Conservation (phyloP, 2,329 filamentous ascomycete species). For the Zasmidium citrigriseum region DNA sequence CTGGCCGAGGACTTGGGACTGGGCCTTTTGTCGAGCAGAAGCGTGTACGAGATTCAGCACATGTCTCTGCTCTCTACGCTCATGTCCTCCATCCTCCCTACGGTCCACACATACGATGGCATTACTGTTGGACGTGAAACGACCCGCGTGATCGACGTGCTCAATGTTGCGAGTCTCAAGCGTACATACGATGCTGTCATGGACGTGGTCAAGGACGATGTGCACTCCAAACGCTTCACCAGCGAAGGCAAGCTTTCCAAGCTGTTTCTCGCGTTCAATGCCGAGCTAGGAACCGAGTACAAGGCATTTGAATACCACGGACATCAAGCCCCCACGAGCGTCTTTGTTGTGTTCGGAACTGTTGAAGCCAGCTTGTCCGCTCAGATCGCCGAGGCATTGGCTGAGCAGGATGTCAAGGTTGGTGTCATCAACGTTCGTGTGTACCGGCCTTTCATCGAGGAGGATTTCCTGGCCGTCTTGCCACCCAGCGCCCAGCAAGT, state of each 20-base stretch:
- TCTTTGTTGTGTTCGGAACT: slow-evolving; percentile 90
- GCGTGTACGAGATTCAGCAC: slow-evolving; percentile 90
- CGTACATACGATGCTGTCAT: slow-evolving; percentile 68
- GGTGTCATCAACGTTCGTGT: slow-evolving; percentile 90
- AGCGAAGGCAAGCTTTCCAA: slow-evolving; percentile 70
- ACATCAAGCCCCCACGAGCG: slow-evolving; percentile 74
- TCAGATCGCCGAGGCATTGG: slow-evolving; percentile 74
- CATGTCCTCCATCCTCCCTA: slow-evolving; percentile 75
- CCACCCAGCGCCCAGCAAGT: slow-evolving; percentile 74
- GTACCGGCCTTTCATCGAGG: slow-evolving; percentile 93
- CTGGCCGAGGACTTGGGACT: slow-evolving; percentile 88
- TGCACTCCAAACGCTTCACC: slow-evolving; percentile 61
- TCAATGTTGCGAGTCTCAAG: slow-evolving; percentile 70
- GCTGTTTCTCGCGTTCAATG: slow-evolving; percentile 75
- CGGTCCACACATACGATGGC: slow-evolving; percentile 76
- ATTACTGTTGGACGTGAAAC: slow-evolving; percentile 81
- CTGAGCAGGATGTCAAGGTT: slow-evolving; percentile 72
- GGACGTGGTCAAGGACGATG: slow-evolving; percentile 58
- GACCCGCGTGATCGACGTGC: slow-evolving; percentile 76
- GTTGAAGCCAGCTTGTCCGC: slow-evolving; percentile 83
- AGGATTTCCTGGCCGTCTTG: slow-evolving; percentile 82
- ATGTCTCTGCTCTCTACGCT: slow-evolving; percentile 88
- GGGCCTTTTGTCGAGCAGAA: slow-evolving; percentile 80
- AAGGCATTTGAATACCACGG: slow-evolving; percentile 92
- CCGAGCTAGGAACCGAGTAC: slow-evolving; percentile 91